Evolutionary conservation across 495 filamentous ascomycete species (phyloP).

Genomic region (Darksidea phi): DNA sequence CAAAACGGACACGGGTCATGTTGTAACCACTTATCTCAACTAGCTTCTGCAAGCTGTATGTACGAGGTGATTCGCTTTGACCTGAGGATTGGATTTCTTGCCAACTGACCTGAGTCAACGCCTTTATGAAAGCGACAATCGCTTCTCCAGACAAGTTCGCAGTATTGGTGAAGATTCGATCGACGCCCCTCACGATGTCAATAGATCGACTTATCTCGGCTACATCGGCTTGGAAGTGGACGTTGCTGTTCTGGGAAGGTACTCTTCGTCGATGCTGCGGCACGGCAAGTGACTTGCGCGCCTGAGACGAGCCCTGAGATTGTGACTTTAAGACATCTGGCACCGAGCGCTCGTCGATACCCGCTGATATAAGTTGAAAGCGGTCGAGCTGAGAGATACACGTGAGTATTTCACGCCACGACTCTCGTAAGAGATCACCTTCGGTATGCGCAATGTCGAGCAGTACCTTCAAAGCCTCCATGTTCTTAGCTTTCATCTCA

Average conservation of each 20-base stretch:
- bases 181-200: conserved; percentile 87
- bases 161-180: conserved; percentile 93
- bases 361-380: conserved; percentile 89
- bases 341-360: conserved; percentile 86
- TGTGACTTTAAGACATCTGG: conserved; percentile 88
- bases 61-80: conserved; percentile 88
- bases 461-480: conserved; percentile 87
- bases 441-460: conserved; percentile 90
- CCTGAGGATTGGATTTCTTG: conserved; percentile 97
- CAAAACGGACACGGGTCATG: conserved; percentile 95
- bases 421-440: conserved; percentile 81
- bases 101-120: conserved; percentile 95
- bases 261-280: conserved; percentile 56
- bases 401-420: conserved; percentile 92
- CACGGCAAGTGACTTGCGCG: conserved; percentile 66
- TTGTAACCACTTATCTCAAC: conserved; percentile 99
- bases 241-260: conserved; percentile 61
- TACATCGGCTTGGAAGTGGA: conserved; percentile 77
- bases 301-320: conserved; percentile 52
- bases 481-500: conserved; percentile 94
- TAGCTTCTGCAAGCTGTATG: conserved; percentile 94
- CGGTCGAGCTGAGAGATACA: conserved; percentile 96
- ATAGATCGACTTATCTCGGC: conserved; percentile 88
- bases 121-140: conserved; percentile 95
- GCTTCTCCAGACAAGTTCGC: conserved; percentile 90